Base-by-base conservation (phyloP, 2,329 filamentous ascomycete species). In the Aspergillus persii region DNA sequence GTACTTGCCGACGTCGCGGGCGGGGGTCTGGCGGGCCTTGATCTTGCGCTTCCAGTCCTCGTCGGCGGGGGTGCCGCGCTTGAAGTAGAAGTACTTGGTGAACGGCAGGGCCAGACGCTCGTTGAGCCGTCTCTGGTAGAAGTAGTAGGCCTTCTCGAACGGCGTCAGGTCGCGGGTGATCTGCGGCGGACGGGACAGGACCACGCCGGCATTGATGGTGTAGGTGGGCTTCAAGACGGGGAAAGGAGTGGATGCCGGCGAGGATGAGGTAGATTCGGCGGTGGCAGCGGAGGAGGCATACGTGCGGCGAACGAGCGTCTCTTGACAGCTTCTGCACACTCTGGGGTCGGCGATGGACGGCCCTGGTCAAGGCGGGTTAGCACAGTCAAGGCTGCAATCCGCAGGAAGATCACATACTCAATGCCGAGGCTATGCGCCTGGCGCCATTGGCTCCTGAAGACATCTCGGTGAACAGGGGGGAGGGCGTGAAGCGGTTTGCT, bases 61-160 rank as follows among this genome's bases (percentile, higher is more conserved):
- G 66, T 93, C 90, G 8, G 86, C 83, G 1, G 92, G 89, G 9
- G 93, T 96, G 72, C 91, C 91, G 67, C 88, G 88, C 81, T 96
- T 96, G 85, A 93, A 96, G 84, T 96, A 99, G 79, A 98, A 95
- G 74, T 90, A 90, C 66, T 90, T 87, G 58, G 90, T 90, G 76
- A 98, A 99, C 1, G 93, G 91, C 4, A 95, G 84, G 23, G 89
- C 87, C 54, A 96, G 84, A 48, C 95, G 90, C 82, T 99, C 95
- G 77, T 98, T 96, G 61, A 99, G 84, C 12, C 95, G 92, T 69
- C 94, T 94, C 80, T 99, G 95, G 80, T 99, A 99, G 75, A 99
- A 92, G 82, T 89, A 96, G 79, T 89, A 98, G 64, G 94, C 84
- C 72, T 92, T 90, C 77, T 99, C 95, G 77, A 99, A 98, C 11